Percentiles rank a stretch among this genome's conserved stretches.
Evolutionary conservation across 2,329 filamentous ascomycete species (phyloP).

Genomic region (Fusarium fujikuroi): DNA sequence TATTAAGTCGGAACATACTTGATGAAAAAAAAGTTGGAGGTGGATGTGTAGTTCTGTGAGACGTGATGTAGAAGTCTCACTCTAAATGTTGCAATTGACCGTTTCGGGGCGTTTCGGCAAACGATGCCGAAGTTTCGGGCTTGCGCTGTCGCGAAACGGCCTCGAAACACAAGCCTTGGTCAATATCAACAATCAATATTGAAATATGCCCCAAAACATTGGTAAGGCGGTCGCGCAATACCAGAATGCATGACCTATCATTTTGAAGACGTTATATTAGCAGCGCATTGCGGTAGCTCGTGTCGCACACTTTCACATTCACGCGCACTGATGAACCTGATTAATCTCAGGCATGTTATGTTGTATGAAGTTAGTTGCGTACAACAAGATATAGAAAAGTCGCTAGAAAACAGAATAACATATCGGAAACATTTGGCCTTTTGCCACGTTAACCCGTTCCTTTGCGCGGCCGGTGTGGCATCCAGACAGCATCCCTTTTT

Average conservation of each 20-base stretch:
- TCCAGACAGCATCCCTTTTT: slow-evolving; percentile 33
- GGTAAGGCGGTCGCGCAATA: slow-evolving; percentile 16
- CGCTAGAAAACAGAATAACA: slow-evolving; percentile 30
- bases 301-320: background rate
- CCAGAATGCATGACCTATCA: background rate
- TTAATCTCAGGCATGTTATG: slow-evolving; percentile 16
- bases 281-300: slow-evolving; percentile 13
- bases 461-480: slow-evolving; percentile 35
- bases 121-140: background rate
- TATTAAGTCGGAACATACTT: background rate
- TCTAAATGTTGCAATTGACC: background rate
- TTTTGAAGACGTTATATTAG: background rate
- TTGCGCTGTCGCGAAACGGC: slow-evolving; percentile 27
- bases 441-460: slow-evolving; percentile 16
- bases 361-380: slow-evolving; percentile 32
- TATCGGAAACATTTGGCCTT: slow-evolving; percentile 35
- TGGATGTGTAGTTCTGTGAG: background rate
- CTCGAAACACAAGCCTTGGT: background rate
- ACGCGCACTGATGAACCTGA: background rate
- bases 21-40: background rate
- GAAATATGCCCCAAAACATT: background rate
- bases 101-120: background rate
- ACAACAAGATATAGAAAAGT: slow-evolving; percentile 43
- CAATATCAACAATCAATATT: background rate
- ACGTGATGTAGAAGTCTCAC: background rate